Evolutionary conservation across 2,329 filamentous ascomycete species (phyloP).

Genomic region (Tolypocladium amazonense): DNA sequence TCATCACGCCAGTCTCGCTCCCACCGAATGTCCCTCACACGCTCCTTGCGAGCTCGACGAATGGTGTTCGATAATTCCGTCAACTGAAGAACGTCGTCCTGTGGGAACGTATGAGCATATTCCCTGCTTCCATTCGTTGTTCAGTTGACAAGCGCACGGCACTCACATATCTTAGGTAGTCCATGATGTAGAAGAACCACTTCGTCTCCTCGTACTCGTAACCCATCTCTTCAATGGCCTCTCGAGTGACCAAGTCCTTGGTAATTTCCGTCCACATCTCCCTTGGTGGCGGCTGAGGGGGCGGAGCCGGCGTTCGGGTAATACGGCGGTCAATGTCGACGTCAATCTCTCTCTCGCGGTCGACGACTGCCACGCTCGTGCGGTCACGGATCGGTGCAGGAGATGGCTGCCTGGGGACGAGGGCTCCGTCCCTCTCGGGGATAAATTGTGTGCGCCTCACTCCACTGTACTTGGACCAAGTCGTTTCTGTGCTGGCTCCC

Average conservation of each 20-base stretch:
- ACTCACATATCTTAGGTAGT: slow-evolving; percentile 80
- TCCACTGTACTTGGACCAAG: slow-evolving; percentile 71
- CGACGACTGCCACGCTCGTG: slow-evolving; percentile 36
- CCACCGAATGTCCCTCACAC: slow-evolving; percentile 43
- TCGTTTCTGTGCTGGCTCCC: slow-evolving; percentile 64
- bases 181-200: slow-evolving; percentile 83
- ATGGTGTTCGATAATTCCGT: slow-evolving; percentile 78
- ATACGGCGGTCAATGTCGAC: slow-evolving; percentile 42
- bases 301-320: slow-evolving; percentile 23
- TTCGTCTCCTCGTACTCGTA: slow-evolving; percentile 90
- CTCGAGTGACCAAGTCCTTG: slow-evolving; percentile 76
- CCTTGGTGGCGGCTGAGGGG: slow-evolving; percentile 34
- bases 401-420: slow-evolving; percentile 16
- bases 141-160: background rate
- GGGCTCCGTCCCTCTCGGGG: slow-evolving; percentile 48
- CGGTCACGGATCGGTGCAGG: slow-evolving; percentile 21
- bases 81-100: slow-evolving; percentile 82
- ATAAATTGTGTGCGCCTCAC: slow-evolving; percentile 65
- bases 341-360: slow-evolving; percentile 37
- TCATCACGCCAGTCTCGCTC: slow-evolving; percentile 48
- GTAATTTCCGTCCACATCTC: slow-evolving; percentile 96
- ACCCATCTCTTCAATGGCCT: slow-evolving; percentile 74
- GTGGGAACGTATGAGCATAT: slow-evolving; percentile 19
- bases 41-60: slow-evolving; percentile 47
- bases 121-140: background rate